Evolutionary conservation across 2,329 filamentous ascomycete species (phyloP), one percentile per base, ranked within the genome.

Genomic region (Pestalotiopsis sp.): DNA sequence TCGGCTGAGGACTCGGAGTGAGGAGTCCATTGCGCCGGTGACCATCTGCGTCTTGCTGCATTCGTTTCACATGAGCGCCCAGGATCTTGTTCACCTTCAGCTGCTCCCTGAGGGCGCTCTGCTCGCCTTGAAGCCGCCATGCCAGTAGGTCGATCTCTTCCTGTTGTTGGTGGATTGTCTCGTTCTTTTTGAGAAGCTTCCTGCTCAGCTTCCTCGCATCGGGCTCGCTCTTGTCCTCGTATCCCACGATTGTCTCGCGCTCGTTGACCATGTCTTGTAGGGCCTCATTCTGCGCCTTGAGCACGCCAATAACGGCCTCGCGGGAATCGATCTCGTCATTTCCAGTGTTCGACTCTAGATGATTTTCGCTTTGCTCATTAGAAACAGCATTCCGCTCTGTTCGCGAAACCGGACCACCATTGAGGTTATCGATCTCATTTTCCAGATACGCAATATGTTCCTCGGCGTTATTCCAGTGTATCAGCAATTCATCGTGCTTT

Each of bases 401-500:
- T 25, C 11, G 9, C 13, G 57, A 17, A 13, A 27, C 23, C 11
- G 23, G 4, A 13, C 23, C 57, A 25, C 23, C 25, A 7, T 6
- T 27, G 20, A 36, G n/a, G 9, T 14, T 12, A 23, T 62, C 59
- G 4, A 62, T 38, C 17, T 62, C 59, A 20, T 36, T 20, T n/a
- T 62, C n/a, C 7, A 62, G 17, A 36, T 62, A 14, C 20, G 31
- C 59, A 23, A 62, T 62, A 12, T 62, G 59, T 5, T 20, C 59
- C 25, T 38, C 27, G 38, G 59, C 59, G 20, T 62, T 62, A 12
- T 62, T 31, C 59, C 59, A 62, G 9, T 62, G 31, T 36, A 62
- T 40, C 59, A 36, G n/a, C 25, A 62, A 36, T n/a, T 62, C 27
- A n/a, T 64, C 61, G 25, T 64, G 40, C 40, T 64, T 64, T 27